Evolutionary conservation across 257 asterid genomes (phyloP), one percentile per base, ranked within the genome.

Genomic region (Lithospermum erythrorhizon): DNA sequence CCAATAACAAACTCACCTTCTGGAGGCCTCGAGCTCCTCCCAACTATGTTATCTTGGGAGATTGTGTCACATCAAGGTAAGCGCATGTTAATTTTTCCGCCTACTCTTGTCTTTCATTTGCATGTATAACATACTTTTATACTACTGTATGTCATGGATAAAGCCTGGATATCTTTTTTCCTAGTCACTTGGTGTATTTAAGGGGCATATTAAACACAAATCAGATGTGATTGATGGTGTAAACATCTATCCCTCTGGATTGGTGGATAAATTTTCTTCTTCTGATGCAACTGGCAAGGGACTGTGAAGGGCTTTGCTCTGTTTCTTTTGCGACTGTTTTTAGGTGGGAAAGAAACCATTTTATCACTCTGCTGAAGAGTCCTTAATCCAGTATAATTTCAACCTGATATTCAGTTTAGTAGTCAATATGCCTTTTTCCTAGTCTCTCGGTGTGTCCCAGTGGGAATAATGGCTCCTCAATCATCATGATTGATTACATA

Each of bases 1-100:
- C 57, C 72, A 87, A 88, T 66, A 79, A 88, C 85, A 82, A 88
- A 73, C 73, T 91, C 71, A 91, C 97, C 62, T 91, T 91, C 75
- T 91, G 98, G 98, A 86, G 98, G 85, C 98, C 98, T 58, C 82
- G 87, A 65, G 97, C 98, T 81, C 97, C 95, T 41, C 78, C 97
- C 21, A 91, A 91, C 70, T 91, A 88, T 82, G 98, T 80, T 67
- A 72, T 86, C 70, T 72, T 91, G 82, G 98, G 98, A 54, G 98
- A 91, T 79, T 88, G 95, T 69, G 82, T 91, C 70, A 91, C 98
- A 51, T 91, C 98, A 67, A 79, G 98, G 98, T 91, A 72, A 72
- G 73, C 49, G 63, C 54, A 59, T 61, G 30, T 59, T 49, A 41
- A 21, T 41, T 32, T 27, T 58, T 53, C 3, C 5, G 21, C 27